Conservation (phyloP, 768 basidiomycete genomes). For the Rhizopogon sp. region DNA sequence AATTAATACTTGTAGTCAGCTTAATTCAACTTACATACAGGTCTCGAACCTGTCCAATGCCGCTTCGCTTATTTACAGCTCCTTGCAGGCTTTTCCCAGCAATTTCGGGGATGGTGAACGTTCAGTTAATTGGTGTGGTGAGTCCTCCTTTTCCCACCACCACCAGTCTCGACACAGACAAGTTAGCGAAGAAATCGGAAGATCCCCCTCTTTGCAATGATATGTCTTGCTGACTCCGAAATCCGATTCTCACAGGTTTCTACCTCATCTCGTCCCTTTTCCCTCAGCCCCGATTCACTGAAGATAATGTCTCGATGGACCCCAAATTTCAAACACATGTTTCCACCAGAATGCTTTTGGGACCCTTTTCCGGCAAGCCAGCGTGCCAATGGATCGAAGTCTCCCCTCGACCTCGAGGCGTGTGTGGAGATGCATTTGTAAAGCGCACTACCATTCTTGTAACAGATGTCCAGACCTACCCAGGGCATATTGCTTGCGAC, state of each 20-base stretch:
- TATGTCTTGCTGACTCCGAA: constrained; percentile 15
- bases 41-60: constrained; percentile 87
- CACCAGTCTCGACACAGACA: neutral
- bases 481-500: constrained; percentile 94
- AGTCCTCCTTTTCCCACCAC: constrained; percentile 23
- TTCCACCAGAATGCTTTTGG: constrained; percentile 47
- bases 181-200: neutral
- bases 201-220: neutral
- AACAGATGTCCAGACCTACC: constrained; percentile 71
- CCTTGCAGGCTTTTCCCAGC: constrained; percentile 61
- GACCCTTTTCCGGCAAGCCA: constrained; percentile 87
- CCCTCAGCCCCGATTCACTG: constrained; percentile 36
- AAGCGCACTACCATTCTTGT: constrained; percentile 59
- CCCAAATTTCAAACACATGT: neutral
- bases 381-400: constrained; percentile 82
- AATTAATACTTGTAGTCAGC: neutral
- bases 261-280: constrained; percentile 69
- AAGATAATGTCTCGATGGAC: constrained; percentile 3
- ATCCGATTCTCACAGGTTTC: constrained; percentile 56
- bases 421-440: constrained; percentile 79
- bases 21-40: constrained; percentile 32
- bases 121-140: constrained; percentile 93
- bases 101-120: constrained; percentile 58
- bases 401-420: constrained; percentile 55
- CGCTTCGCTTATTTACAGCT: constrained; percentile 74